These are phyloP conservation scores for Pyrenophora graminea DNA, from an alignment of 2,329 filamentous ascomycete genomes.

Conservation along the genomic window DNA sequence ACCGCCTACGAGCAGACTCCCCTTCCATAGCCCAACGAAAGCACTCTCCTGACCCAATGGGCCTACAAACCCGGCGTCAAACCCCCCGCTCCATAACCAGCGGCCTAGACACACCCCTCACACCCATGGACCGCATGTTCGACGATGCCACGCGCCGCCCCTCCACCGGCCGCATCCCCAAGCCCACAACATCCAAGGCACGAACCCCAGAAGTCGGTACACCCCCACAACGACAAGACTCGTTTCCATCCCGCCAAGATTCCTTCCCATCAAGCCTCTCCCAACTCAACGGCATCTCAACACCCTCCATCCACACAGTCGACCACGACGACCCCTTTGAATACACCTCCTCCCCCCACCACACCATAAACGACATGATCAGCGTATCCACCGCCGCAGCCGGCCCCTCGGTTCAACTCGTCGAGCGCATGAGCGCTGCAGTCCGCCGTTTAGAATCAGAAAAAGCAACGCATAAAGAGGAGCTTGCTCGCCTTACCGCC, in stretches of 20 bases:
- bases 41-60: conserved; percentile 45
- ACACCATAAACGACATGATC: conserved; percentile 73
- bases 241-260: conserved; percentile 40
- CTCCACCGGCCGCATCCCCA: conserved; percentile 40
- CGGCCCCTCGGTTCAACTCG: conserved; percentile 89
- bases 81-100: conserved; percentile 38
- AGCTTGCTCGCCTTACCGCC: conserved; percentile 75
- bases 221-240: conserved; percentile 40
- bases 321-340: conserved; percentile 58
- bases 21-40: conserved; percentile 47
- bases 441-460: conserved; percentile 90
- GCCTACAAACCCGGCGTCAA: conserved; percentile 34
- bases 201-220: conserved; percentile 46
- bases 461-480: conserved; percentile 85
- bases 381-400: conserved; percentile 88
- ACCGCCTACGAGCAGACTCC: conserved; percentile 45
- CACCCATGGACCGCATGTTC: conserved; percentile 44
- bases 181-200: conserved; percentile 26
- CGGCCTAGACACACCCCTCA: conserved; percentile 36
- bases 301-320: conserved; percentile 53
- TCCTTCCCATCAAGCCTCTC: conserved; percentile 39
- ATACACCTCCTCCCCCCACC: conserved; percentile 64
- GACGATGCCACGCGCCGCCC: conserved; percentile 43
- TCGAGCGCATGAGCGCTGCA: conserved; percentile 93
- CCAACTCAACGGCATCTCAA: conserved; percentile 49